Percentiles rank a stretch among this genome's conserved stretches.
Evolutionary conservation across 192 early-diverging fungal genomes (phyloP).

Genomic region (Funneliformis geosporum): DNA sequence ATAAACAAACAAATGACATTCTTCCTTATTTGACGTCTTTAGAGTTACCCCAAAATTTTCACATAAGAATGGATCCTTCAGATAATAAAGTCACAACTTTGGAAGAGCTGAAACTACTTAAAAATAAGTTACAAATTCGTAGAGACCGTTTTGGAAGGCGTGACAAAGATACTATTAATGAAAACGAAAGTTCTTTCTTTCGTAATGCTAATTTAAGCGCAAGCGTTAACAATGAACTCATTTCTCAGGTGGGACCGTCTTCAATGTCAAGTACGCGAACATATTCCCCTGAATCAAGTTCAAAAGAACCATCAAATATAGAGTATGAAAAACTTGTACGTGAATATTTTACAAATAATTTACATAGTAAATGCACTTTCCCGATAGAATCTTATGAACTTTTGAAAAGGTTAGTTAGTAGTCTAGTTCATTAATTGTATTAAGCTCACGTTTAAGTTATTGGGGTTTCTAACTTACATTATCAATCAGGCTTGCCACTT

Average conservation of each 20-base stretch:
- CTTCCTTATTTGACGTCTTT: too few relatives aligned
- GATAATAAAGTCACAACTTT: not conserved
- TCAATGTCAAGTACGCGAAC: not conserved
- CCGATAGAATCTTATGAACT: conserved; percentile 13
- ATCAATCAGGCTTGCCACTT: conserved; percentile 6
- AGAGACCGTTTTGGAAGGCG: not conserved
- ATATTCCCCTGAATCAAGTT: not conserved
- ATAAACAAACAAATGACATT: too few relatives aligned
- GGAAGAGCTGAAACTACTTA: conserved; percentile 4
- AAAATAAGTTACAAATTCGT: not conserved
- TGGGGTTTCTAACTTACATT: not conserved
- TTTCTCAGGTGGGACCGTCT: not conserved
- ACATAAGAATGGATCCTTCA: not conserved
- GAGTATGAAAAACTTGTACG: conserved; percentile 4
- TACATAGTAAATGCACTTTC: not conserved
- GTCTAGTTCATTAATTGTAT: not conserved
- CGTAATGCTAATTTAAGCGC: not conserved
- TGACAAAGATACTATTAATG: not conserved
- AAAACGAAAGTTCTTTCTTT: not conserved
- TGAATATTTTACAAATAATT: conserved; percentile 20
- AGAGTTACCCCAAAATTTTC: too few relatives aligned
- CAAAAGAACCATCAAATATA: not conserved
- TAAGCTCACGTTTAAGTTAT: not conserved
- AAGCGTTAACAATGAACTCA: not conserved
- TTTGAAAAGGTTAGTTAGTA: conserved; percentile 23